Evolutionary conservation across 1,284 basidiomycete species (phyloP).

Genomic region (Puccinia novopanici): DNA sequence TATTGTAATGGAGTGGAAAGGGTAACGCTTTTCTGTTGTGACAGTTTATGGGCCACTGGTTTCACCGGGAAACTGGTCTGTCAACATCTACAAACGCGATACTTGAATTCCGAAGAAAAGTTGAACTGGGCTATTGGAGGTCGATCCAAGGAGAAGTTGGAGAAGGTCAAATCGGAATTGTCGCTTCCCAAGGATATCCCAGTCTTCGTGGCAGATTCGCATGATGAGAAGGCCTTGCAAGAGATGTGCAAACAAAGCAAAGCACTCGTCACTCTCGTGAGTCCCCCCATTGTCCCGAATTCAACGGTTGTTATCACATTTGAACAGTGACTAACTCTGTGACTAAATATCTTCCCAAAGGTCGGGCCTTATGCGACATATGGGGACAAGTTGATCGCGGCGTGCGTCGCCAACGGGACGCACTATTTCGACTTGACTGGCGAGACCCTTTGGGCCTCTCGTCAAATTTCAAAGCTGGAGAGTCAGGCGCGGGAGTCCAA

Average conservation of each 20-base stretch:
- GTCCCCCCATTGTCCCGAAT: background rate
- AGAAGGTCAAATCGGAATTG: slow-evolving; percentile 39
- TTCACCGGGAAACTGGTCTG: slow-evolving; percentile 48
- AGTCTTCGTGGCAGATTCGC: slow-evolving; percentile 42
- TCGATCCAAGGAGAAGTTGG: slow-evolving; percentile 42
- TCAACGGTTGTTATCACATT: background rate
- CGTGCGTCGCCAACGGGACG: slow-evolving; percentile 35
- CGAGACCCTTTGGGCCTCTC: slow-evolving; percentile 31
- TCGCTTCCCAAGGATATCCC: slow-evolving; percentile 9
- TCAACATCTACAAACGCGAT: slow-evolving; percentile 24
- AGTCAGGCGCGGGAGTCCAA: slow-evolving; percentile 40
- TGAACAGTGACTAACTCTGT: background rate
- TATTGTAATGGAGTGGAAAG: background rate
- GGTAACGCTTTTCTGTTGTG: background rate
- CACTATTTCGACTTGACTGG: slow-evolving; percentile 49
- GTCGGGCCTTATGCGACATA: slow-evolving; percentile 47
- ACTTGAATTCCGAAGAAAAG: slow-evolving; percentile 19
- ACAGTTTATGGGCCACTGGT: slow-evolving; percentile 48
- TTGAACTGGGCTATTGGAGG: slow-evolving; percentile 39
- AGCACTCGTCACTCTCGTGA: slow-evolving; percentile 39
- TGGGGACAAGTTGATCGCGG: slow-evolving; percentile 24
- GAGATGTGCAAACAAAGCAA: slow-evolving; percentile 44
- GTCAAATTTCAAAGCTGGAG: slow-evolving; percentile 29
- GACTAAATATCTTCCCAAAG: background rate
- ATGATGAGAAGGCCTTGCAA: slow-evolving; percentile 26